These are phyloP conservation scores for Trebouxia sp. DNA, from an alignment of 139 green algal genomes.

Conservation along the genomic window DNA sequence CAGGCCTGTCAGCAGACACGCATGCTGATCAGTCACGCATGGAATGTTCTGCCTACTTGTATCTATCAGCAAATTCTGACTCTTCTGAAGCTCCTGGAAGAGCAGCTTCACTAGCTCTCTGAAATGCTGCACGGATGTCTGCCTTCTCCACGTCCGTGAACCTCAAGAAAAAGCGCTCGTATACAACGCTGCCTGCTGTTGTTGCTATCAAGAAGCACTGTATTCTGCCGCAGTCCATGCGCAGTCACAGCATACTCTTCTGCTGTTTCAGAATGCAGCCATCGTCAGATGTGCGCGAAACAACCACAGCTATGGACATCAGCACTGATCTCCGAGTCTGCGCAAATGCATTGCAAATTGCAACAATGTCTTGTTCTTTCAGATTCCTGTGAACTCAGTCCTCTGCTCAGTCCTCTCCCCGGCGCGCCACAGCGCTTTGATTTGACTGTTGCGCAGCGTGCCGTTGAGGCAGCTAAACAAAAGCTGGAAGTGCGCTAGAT, in stretches of 20 bases:
- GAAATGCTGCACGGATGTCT: slow-evolving; percentile 33
- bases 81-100: slow-evolving; percentile 5
- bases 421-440: too few species aligned
- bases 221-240: slow-evolving; percentile 30
- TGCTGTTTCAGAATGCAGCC: too few species aligned
- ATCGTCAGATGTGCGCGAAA: too few species aligned
- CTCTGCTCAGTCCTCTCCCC: too few species aligned
- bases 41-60: slow-evolving; percentile 12
- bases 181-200: slow-evolving; percentile 26
- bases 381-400: too few species aligned
- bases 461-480: too few species aligned
- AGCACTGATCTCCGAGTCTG: too few species aligned
- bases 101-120: not conserved
- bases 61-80: slow-evolving; percentile 28
- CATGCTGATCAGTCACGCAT: not conserved
- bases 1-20: not conserved
- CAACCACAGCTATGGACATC: too few species aligned
- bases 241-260: not conserved
- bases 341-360: too few species aligned
- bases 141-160: slow-evolving; percentile 36
- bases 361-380: too few species aligned
- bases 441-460: too few species aligned
- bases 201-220: slow-evolving; percentile 37
- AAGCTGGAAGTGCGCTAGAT: too few species aligned
- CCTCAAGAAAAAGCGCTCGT: slow-evolving; percentile 38